Evolutionary conservation across 2,329 filamentous ascomycete species (phyloP).

Genomic region (Orbilia ellipsospora): DNA sequence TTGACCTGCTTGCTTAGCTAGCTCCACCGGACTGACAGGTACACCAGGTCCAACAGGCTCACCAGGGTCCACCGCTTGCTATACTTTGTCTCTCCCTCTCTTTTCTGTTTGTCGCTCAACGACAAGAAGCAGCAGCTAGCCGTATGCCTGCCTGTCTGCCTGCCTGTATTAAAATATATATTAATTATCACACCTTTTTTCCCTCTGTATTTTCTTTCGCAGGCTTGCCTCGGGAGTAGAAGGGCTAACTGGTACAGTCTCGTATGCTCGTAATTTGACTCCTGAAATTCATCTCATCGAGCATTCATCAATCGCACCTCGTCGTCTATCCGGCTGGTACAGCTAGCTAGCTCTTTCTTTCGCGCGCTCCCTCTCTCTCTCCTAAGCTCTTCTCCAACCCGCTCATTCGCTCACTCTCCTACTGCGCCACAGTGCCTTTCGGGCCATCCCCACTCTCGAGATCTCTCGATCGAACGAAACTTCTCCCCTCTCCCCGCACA

Average conservation of each 20-base stretch:
- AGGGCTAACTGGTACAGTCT: too few species aligned
- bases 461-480: background rate
- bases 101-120: too few species aligned
- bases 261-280: too few species aligned
- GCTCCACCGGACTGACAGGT: too few species aligned
- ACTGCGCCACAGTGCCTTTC: too few species aligned
- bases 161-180: background rate
- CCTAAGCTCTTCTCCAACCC: background rate
- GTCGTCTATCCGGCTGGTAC: background rate
- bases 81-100: too few species aligned
- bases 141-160: background rate
- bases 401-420: background rate
- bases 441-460: background rate
- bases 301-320: conserved; percentile 34
- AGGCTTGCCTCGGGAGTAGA: too few species aligned
- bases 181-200: background rate
- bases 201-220: too few species aligned
- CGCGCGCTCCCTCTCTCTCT: background rate
- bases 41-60: too few species aligned
- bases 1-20: too few species aligned
- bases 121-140: too few species aligned
- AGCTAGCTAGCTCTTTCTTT: background rate
- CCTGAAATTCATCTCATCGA: conserved; percentile 15
- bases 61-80: too few species aligned
- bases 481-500: background rate